Percentiles rank a stretch among this genome's conserved stretches.
Evolutionary conservation across 1,284 basidiomycete genomes (phyloP).

Genomic region (Papiliotrema terrestris): DNA sequence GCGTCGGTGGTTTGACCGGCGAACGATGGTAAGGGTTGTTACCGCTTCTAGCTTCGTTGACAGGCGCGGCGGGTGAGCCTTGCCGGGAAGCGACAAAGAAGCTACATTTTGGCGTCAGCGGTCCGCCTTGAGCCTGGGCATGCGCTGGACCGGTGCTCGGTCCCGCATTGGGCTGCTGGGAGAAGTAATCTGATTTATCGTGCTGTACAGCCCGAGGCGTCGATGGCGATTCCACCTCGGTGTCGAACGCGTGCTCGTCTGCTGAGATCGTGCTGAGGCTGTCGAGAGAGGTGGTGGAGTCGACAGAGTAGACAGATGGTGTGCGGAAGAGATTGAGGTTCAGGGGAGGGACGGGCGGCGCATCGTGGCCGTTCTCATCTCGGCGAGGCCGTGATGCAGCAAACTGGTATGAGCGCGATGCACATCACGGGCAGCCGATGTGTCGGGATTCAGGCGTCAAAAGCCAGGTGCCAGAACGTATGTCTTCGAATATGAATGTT

Average conservation of each 20-base stretch:
- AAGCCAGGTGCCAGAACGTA: too few species aligned
- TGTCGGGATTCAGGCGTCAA: too few species aligned
- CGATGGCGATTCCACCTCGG: slow-evolving; percentile 11
- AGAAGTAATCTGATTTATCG: slow-evolving; percentile 3
- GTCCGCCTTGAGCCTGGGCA: slow-evolving; percentile 4
- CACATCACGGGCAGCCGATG: too few species aligned
- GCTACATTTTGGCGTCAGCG: slow-evolving; percentile 18
- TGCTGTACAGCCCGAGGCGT: slow-evolving; percentile 23
- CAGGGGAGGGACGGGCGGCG: slow-evolving; percentile 34
- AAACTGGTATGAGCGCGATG: slow-evolving; percentile 1
- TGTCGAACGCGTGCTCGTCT: slow-evolving; percentile 8
- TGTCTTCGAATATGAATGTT: too few species aligned
- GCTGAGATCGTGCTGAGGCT: slow-evolving; percentile 13
- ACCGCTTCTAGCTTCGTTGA: too few species aligned
- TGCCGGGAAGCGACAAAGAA: slow-evolving; percentile 18
- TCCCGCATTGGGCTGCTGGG: slow-evolving; percentile 6
- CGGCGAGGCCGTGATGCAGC: neutral
- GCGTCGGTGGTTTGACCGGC: neutral
- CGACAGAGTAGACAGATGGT: slow-evolving; percentile 36
- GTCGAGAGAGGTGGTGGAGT: slow-evolving; percentile 15
- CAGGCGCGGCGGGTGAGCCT: neutral
- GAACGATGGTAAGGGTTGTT: neutral
- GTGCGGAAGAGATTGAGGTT: slow-evolving; percentile 42
- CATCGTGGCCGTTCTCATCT: neutral
- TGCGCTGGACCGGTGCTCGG: too few species aligned